A percentile compares a stretch with the other conserved stretches of the same genome.
These are phyloP conservation scores for Pilatotrama ljubarskyi DNA, from an alignment of 768 basidiomycete genomes.

Conservation along the genomic window DNA sequence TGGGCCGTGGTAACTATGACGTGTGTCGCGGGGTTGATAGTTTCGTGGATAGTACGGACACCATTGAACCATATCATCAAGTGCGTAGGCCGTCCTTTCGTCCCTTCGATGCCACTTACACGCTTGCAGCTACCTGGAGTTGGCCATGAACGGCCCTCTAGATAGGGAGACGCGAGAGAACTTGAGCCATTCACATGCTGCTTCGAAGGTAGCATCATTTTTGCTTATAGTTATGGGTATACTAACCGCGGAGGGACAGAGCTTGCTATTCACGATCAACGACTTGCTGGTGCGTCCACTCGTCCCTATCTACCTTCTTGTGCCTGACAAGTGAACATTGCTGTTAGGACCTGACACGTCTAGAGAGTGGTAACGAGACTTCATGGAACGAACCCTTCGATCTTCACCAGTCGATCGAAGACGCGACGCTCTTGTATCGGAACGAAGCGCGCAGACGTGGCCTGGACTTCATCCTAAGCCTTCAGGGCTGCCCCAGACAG, in stretches of 20 bases:
- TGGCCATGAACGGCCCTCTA: constrained; percentile 74
- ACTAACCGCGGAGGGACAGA: constrained; percentile 36
- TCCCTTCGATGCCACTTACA: neutral
- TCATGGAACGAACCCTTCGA: constrained; percentile 79
- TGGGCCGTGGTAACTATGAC: neutral
- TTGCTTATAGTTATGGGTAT: neutral
- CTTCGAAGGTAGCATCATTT: constrained; percentile 55
- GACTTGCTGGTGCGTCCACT: constrained; percentile 58
- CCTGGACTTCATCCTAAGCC: constrained; percentile 58
- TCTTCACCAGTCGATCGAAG: constrained; percentile 56
- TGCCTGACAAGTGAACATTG: neutral
- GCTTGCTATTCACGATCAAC: constrained; percentile 80
- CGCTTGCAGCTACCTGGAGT: constrained; percentile 63
- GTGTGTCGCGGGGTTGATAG: neutral
- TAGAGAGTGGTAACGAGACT: constrained; percentile 74
- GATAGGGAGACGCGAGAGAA: constrained; percentile 76
- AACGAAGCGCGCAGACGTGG: constrained; percentile 65
- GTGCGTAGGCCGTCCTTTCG: constrained; percentile 35
- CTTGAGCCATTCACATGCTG: constrained; percentile 67
- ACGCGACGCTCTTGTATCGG: constrained; percentile 61
- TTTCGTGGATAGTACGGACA: constrained; percentile 54
- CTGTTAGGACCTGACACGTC: constrained; percentile 65
- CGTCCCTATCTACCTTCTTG: neutral
- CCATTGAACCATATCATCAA: constrained; percentile 85
- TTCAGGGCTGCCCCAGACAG: constrained; percentile 51